Evolutionary conservation across 169 alveolate species (phyloP).

Genomic region (Plasmodium gaboni): DNA sequence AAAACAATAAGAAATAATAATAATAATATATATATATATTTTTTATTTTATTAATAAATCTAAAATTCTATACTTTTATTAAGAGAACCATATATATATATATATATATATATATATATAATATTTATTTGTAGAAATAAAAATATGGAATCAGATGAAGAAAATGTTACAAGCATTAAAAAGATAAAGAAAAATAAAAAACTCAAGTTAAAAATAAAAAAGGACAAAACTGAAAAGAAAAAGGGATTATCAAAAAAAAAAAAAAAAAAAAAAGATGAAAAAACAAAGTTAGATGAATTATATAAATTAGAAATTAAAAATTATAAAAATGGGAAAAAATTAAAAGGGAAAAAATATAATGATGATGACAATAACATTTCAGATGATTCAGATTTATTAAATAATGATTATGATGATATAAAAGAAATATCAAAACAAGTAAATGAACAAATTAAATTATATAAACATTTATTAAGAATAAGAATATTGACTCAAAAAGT

Average conservation of each 20-base stretch:
- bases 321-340: slow-evolving; percentile 22
- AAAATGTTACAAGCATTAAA: too few relatives aligned
- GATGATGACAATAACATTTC: slow-evolving; percentile 8
- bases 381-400: slow-evolving; percentile 25
- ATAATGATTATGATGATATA: slow-evolving; percentile 64
- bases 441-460: slow-evolving; percentile 39
- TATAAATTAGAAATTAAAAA: slow-evolving; percentile 66
- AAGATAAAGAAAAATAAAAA: slow-evolving; percentile 2
- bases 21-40: too few relatives aligned
- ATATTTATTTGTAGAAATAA: too few relatives aligned
- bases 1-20: too few relatives aligned
- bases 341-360: neutral
- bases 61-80: too few relatives aligned
- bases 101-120: too few relatives aligned
- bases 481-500: slow-evolving; percentile 66
- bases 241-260: slow-evolving; percentile 22
- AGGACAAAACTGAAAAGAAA: slow-evolving; percentile 14
- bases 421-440: slow-evolving; percentile 58
- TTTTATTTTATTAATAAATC: too few relatives aligned
- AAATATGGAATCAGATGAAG: too few relatives aligned
- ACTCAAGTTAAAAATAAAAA: slow-evolving; percentile 11
- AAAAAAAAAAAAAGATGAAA: slow-evolving; percentile 19
- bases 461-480: slow-evolving; percentile 56
- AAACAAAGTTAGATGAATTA: slow-evolving; percentile 53
- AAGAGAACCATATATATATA: too few relatives aligned